These are phyloP conservation scores for Cerrena zonata DNA, from an alignment of 1,284 basidiomycete species.

Conservation along the genomic window DNA sequence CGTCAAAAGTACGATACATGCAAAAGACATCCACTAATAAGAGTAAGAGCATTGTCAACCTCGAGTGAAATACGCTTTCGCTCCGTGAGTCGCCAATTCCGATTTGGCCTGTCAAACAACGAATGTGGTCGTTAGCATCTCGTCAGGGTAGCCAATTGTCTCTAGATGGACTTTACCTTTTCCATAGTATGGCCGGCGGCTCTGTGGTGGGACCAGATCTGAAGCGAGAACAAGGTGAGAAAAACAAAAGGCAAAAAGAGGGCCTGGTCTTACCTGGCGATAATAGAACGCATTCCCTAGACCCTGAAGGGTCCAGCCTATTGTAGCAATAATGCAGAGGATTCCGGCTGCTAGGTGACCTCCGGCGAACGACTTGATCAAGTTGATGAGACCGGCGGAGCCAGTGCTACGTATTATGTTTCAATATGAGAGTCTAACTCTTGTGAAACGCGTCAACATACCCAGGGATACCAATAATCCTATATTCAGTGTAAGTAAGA, in stretches of 20 bases:
- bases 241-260: not conserved
- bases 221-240: constrained; percentile 13
- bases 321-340: constrained; percentile 73
- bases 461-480: constrained; percentile 84
- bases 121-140: no score
- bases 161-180: constrained; percentile 47
- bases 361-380: constrained; percentile 69
- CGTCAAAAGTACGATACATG: not conserved
- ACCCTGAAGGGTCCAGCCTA: constrained; percentile 85
- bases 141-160: constrained; percentile 1
- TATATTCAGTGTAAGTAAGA: constrained; percentile 30
- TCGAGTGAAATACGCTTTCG: constrained; percentile 81
- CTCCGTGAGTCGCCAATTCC: constrained; percentile 80
- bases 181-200: constrained; percentile 79
- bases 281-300: constrained; percentile 80
- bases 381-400: constrained; percentile 91
- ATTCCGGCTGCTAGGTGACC: constrained; percentile 68
- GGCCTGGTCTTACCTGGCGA: constrained; percentile 49
- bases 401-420: constrained; percentile 61
- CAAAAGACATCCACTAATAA: not conserved
- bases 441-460: constrained; percentile 24
- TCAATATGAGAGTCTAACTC: constrained; percentile 5
- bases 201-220: constrained; percentile 83
- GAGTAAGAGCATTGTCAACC: constrained; percentile 35
- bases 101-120: constrained; percentile 84